Evolutionary conservation across 2,329 filamentous ascomycete genomes (phyloP).

Genomic region (Colletotrichum tamarilloi): DNA sequence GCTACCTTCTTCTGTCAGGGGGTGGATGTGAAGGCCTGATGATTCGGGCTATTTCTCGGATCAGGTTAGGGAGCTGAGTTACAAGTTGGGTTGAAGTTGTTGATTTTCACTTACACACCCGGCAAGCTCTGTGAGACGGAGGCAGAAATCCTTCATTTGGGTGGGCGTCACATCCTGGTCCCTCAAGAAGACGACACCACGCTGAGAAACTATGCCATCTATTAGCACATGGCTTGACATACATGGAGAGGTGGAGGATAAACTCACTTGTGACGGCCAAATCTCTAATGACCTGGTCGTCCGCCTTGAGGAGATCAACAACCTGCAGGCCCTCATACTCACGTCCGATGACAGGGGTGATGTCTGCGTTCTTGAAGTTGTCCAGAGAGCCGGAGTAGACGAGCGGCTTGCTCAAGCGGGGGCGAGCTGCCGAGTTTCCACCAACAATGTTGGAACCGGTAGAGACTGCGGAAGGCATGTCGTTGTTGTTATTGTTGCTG

Average conservation of each 20-base stretch:
- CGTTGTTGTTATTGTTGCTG: constrained; percentile 24
- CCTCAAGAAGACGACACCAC: constrained; percentile 51
- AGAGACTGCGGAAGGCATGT: constrained; percentile 49
- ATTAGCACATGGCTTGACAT: constrained; percentile 2
- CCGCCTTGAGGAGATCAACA: constrained; percentile 45
- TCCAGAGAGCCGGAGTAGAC: constrained; percentile 55
- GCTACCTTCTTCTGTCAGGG: constrained; percentile 62
- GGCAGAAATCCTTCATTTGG: constrained; percentile 52
- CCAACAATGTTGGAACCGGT: constrained; percentile 42
- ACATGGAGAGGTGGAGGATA: not conserved
- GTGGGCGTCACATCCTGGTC: constrained; percentile 48
- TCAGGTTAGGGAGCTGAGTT: constrained; percentile 14
- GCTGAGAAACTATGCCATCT: constrained; percentile 44
- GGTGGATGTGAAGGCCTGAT: constrained; percentile 65
- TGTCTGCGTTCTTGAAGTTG: constrained; percentile 46
- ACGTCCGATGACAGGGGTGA: constrained; percentile 62
- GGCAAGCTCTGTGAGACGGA: constrained; percentile 45
- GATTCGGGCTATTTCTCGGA: constrained; percentile 49
- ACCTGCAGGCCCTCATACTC: constrained; percentile 56
- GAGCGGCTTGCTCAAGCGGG: constrained; percentile 48
- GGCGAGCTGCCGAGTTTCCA: constrained; percentile 43
- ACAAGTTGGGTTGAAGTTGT: not conserved
- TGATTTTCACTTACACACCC: constrained; percentile 40
- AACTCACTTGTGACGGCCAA: constrained; percentile 58
- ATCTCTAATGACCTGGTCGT: constrained; percentile 62